Conservation (phyloP, 495 filamentous ascomycete genomes). For the Penicillium coprophilum region DNA sequence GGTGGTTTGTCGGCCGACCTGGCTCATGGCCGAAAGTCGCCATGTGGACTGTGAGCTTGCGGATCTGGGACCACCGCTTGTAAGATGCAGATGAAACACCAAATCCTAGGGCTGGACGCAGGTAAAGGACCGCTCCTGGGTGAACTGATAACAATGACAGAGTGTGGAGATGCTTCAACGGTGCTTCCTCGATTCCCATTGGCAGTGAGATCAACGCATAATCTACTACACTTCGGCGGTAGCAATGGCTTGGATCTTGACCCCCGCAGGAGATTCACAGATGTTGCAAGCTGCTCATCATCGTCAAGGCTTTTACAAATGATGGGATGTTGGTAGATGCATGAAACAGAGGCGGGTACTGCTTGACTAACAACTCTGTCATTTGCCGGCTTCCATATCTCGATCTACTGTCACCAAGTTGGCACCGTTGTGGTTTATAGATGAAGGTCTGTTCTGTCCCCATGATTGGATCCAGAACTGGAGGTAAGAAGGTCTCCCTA, state of each 20-base stretch:
- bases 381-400: slow-evolving; percentile 67
- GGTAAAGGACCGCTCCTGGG: slow-evolving; percentile 65
- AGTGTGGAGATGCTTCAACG: slow-evolving; percentile 56
- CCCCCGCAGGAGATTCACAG: slow-evolving; percentile 70
- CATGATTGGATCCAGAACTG: slow-evolving; percentile 66
- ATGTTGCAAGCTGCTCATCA: slow-evolving; percentile 63
- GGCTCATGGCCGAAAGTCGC: slow-evolving; percentile 60
- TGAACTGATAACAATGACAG: slow-evolving; percentile 68
- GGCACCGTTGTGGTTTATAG: slow-evolving; percentile 61
- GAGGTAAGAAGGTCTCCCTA: slow-evolving; percentile 70
- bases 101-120: slow-evolving; percentile 64
- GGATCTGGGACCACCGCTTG: slow-evolving; percentile 70
- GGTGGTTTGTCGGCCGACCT: slow-evolving; percentile 59
- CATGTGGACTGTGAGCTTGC: slow-evolving; percentile 65
- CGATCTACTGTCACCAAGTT: slow-evolving; percentile 46
- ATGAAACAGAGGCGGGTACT: slow-evolving; percentile 81
- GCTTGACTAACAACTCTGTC: slow-evolving; percentile 69
- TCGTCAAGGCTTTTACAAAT: slow-evolving; percentile 67
- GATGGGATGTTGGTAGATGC: slow-evolving; percentile 78
- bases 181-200: slow-evolving; percentile 69
- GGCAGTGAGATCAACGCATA: slow-evolving; percentile 79
- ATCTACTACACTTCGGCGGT: slow-evolving; percentile 72
- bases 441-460: slow-evolving; percentile 73
- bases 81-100: slow-evolving; percentile 63
- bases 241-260: slow-evolving; percentile 62